Percentiles rank a stretch among this genome's conserved stretches.
phyloP scores from a whole-genome alignment of 2,329 filamentous ascomycete species.

The Scolecobasidium constrictum region DNA sequence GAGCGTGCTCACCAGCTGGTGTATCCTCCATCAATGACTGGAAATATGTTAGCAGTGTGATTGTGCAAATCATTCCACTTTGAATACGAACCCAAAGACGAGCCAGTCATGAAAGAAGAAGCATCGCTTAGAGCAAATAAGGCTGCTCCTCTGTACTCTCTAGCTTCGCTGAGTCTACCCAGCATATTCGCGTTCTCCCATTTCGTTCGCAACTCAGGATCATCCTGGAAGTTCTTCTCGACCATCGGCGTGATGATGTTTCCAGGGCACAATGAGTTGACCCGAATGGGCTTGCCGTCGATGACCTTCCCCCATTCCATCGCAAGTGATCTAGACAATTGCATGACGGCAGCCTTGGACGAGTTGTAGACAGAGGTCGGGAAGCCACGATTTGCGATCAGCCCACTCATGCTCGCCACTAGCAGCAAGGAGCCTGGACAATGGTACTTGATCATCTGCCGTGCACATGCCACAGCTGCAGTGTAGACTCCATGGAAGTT shows the following conservation, averaged over 20 bases:
- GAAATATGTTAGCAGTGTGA: too few species aligned
- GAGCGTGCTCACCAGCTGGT: not conserved
- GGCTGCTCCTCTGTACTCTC: constrained; percentile 27
- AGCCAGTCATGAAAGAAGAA: constrained; percentile 8
- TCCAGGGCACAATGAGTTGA: constrained; percentile 50
- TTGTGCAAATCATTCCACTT: too few species aligned
- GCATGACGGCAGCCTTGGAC: constrained; percentile 32
- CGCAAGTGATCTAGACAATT: constrained; percentile 31
- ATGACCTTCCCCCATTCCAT: constrained; percentile 24
- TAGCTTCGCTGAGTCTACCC: constrained; percentile 23
- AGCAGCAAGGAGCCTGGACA: constrained; percentile 32
- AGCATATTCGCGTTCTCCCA: constrained; percentile 24
- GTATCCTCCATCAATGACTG: not conserved
- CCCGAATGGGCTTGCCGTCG: constrained; percentile 31
- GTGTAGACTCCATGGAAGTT: constrained; percentile 41
- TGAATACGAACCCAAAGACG: constrained; percentile 2
- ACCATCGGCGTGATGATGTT: constrained; percentile 35
- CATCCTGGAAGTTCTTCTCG: constrained; percentile 25
- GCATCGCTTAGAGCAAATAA: constrained; percentile 24
- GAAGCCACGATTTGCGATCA: constrained; percentile 32
- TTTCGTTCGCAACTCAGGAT: constrained; percentile 15
- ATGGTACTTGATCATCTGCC: constrained; percentile 38
- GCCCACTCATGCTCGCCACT: constrained; percentile 40
- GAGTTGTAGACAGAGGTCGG: constrained; percentile 15
- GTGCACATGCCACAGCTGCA: constrained; percentile 35